Conservation (phyloP, 805 yeast species). For the Candida maris region DNA sequence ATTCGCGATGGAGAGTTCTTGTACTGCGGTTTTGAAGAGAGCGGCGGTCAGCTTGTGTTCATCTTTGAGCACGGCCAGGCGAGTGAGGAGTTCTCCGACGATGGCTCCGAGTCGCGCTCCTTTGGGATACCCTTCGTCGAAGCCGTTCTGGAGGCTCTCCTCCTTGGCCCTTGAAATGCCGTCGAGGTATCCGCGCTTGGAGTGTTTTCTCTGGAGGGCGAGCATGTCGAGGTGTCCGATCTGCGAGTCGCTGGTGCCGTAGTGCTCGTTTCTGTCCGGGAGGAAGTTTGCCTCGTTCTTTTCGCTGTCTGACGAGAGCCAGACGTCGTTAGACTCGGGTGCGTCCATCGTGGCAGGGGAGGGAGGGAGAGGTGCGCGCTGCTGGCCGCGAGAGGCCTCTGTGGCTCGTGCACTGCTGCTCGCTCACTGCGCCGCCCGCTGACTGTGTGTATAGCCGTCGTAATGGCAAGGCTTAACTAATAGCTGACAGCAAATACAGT, state of each 20-base stretch:
- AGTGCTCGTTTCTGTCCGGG: constrained; percentile 31
- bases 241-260: constrained; percentile 31
- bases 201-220: constrained; percentile 57
- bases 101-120: constrained; percentile 69
- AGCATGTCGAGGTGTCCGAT: constrained; percentile 26
- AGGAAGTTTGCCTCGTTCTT: constrained; percentile 24
- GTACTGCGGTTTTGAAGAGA: constrained; percentile 35
- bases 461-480: too few relatives aligned
- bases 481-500: too few relatives aligned
- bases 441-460: too few relatives aligned
- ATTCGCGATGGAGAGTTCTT: constrained; percentile 56
- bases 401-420: too few relatives aligned
- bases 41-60: constrained; percentile 6
- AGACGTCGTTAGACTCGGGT: constrained; percentile 26
- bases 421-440: too few relatives aligned
- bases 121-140: constrained; percentile 70
- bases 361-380: too few relatives aligned
- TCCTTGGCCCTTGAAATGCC: constrained; percentile 73
- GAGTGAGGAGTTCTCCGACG: constrained; percentile 65
- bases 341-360: too few relatives aligned
- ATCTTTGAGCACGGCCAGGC: constrained; percentile 20
- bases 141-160: constrained; percentile 68
- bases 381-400: too few relatives aligned
- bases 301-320: constrained; percentile 32
- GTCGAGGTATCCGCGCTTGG: constrained; percentile 78